These are phyloP conservation scores for Plasmodium inui DNA, from an alignment of 169 alveolate genomes.

Conservation along the genomic window DNA sequence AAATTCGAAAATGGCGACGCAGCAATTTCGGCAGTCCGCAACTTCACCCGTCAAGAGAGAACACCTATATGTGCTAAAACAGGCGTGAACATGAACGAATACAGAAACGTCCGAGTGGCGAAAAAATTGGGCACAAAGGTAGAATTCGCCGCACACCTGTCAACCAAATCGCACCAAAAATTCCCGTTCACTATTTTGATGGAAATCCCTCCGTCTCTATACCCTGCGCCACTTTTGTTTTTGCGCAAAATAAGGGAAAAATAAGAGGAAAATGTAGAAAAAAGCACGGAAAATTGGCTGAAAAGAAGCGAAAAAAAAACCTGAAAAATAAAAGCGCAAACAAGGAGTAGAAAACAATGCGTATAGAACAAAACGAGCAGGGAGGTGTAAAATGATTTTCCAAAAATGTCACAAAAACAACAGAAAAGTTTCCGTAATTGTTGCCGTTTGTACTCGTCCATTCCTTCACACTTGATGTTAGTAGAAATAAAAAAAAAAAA, in stretches of 20 bases:
- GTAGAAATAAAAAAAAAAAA: slow-evolving; percentile 9
- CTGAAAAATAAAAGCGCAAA: neutral
- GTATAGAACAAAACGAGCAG: neutral
- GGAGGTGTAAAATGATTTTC: neutral
- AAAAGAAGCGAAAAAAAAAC: too few relatives aligned
- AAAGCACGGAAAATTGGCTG: neutral
- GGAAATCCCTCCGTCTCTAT: neutral
- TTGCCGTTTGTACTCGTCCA: neutral
- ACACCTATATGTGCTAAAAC: neutral
- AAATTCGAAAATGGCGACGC: neutral
- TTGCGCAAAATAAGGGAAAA: neutral
- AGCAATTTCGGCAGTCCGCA: neutral
- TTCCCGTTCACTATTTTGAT: neutral
- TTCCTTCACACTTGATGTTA: neutral
- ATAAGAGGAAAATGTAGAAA: neutral
- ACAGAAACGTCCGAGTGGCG: neutral
- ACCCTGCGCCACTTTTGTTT: neutral
- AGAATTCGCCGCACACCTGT: neutral
- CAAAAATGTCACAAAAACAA: neutral
- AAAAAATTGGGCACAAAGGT: neutral
- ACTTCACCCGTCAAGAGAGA: neutral
- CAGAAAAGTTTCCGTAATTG: neutral
- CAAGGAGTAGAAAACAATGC: neutral
- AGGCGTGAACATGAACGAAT: neutral
- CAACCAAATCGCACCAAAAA: neutral